These are phyloP conservation scores for Cadophora sp. DNA, from an alignment of 2,329 filamentous ascomycete species.

Conservation along the genomic window DNA sequence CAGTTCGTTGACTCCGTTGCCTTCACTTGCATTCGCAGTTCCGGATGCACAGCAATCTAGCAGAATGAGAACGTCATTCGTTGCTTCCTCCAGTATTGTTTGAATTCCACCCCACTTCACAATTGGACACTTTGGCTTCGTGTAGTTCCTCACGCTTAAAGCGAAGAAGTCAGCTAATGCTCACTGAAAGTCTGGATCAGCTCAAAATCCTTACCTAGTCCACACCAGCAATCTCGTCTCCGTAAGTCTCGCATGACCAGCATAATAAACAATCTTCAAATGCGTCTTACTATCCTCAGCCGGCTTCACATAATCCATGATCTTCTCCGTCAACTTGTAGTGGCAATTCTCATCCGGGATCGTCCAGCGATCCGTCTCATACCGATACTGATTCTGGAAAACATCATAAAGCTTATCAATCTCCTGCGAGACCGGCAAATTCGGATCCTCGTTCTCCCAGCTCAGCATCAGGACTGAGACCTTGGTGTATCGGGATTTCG, in stretches of 20 bases:
- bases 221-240: conserved; percentile 64
- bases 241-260: conserved; percentile 61
- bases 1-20: conserved; percentile 44
- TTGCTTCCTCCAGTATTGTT: conserved; percentile 62
- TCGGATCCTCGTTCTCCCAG: conserved; percentile 61
- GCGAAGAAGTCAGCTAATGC: not conserved
- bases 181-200: not conserved
- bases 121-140: conserved; percentile 21
- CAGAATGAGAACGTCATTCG: conserved; percentile 63
- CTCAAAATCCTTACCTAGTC: conserved; percentile 56
- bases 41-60: conserved; percentile 61
- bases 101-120: conserved; percentile 34
- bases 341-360: conserved; percentile 63
- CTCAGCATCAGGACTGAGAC: conserved; percentile 64
- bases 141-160: conserved; percentile 21
- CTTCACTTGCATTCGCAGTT: conserved; percentile 26
- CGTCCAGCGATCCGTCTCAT: conserved; percentile 61
- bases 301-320: conserved; percentile 60
- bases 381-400: conserved; percentile 62
- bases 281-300: conserved; percentile 58
- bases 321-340: conserved; percentile 62
- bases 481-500: conserved; percentile 58
- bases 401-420: conserved; percentile 59
- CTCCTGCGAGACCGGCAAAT: conserved; percentile 56
- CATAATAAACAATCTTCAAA: conserved; percentile 67